Evolutionary conservation across 495 filamentous ascomycete species (phyloP).

Genomic region (Neurospora sp.): DNA sequence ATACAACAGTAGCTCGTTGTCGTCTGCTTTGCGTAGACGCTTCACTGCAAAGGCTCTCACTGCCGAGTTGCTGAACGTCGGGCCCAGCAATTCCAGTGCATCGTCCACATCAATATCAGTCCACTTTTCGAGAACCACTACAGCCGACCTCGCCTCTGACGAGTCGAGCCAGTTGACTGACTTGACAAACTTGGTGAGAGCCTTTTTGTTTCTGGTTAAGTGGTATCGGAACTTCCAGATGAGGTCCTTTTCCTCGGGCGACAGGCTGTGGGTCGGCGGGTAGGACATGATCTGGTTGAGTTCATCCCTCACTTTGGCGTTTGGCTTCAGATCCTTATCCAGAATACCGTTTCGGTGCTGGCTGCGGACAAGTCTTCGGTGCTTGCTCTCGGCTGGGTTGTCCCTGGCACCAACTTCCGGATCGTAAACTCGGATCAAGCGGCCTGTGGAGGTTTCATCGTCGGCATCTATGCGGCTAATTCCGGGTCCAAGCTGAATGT

Average conservation of each 20-base stretch:
- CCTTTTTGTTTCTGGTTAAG: conserved; percentile 82
- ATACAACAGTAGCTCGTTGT: conserved; percentile 87
- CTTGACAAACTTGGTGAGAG: conserved; percentile 95
- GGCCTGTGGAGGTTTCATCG: conserved; percentile 40
- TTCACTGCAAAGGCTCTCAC: conserved; percentile 92
- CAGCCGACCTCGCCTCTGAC: conserved; percentile 79
- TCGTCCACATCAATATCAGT: conserved; percentile 96
- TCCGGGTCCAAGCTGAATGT: conserved; percentile 73
- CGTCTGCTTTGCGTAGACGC: conserved; percentile 80
- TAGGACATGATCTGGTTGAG: conserved; percentile 86
- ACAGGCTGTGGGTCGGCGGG: conserved; percentile 80
- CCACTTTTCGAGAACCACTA: conserved; percentile 86
- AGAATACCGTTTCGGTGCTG: conserved; percentile 80
- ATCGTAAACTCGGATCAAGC: conserved; percentile 79
- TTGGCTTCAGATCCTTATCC: conserved; percentile 89
- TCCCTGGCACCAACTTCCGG: conserved; percentile 80
- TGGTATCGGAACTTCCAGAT: conserved; percentile 97
- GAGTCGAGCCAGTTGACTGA: conserved; percentile 87
- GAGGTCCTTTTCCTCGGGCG: conserved; percentile 84
- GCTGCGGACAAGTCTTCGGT: conserved; percentile 80
- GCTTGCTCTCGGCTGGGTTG: conserved; percentile 93
- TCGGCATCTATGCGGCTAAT: conserved; percentile 56
- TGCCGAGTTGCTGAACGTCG: conserved; percentile 76
- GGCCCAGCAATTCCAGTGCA: conserved; percentile 87
- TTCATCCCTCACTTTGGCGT: conserved; percentile 92